Conservation (phyloP, 1,139 yeast species). For the Debaryomyces robertsiae region DNA sequence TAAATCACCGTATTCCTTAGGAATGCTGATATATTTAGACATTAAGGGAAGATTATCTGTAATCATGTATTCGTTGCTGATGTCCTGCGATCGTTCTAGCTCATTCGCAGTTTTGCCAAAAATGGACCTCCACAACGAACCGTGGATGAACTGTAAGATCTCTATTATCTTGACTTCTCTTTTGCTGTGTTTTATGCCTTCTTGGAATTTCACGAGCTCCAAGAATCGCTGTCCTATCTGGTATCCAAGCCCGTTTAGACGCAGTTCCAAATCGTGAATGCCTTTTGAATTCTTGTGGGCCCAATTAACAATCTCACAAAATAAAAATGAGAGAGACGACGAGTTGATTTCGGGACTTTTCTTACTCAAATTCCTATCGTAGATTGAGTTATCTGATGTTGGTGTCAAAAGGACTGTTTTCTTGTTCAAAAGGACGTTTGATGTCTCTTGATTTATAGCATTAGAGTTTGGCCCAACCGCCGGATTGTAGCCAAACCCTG, state of each 20-base stretch:
- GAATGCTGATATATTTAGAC: slow-evolving; percentile 75
- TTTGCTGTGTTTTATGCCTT: slow-evolving; percentile 63
- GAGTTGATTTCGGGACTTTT: slow-evolving; percentile 67
- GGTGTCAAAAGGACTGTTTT: slow-evolving; percentile 36
- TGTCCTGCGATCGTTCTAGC: slow-evolving; percentile 82
- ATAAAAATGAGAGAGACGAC: slow-evolving; percentile 68
- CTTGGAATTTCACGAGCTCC: slow-evolving; percentile 46
- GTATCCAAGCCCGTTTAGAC: slow-evolving; percentile 76
- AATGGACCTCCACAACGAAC: slow-evolving; percentile 77
- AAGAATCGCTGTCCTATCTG: slow-evolving; percentile 54
- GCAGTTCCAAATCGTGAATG: slow-evolving; percentile 72
- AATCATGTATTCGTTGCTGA: slow-evolving; percentile 80
- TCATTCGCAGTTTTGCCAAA: slow-evolving; percentile 88
- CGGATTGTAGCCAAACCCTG: slow-evolving; percentile 51
- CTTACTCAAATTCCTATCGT: slow-evolving; percentile 66
- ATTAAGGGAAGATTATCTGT: slow-evolving; percentile 80
- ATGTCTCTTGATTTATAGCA: slow-evolving; percentile 39
- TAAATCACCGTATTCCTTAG: slow-evolving; percentile 75
- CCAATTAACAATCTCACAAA: slow-evolving; percentile 73
- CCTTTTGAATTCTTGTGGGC: slow-evolving; percentile 66
- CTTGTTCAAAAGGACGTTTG: slow-evolving; percentile 37
- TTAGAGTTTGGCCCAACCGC: slow-evolving; percentile 46
- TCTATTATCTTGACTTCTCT: slow-evolving; percentile 78
- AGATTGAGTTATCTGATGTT: slow-evolving; percentile 48
- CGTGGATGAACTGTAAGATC: slow-evolving; percentile 79